Evolutionary conservation across 2,329 filamentous ascomycete species (phyloP).

Genomic region (Hypoxylon sp.): DNA sequence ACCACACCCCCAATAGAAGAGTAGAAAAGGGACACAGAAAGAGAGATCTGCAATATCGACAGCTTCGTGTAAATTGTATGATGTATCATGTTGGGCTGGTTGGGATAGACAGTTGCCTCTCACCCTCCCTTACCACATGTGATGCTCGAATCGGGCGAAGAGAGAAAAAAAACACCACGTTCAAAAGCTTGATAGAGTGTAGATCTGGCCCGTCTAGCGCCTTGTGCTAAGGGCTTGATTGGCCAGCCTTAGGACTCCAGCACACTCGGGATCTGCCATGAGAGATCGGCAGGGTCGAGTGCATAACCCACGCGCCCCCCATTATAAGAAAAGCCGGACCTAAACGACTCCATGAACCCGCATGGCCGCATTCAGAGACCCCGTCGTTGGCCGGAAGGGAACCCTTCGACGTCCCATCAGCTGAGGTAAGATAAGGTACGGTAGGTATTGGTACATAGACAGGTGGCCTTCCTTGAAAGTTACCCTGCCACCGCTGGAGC

Average conservation of each 20-base stretch:
- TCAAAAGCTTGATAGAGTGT: too few relatives aligned
- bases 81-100: not conserved
- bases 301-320: slow-evolving; percentile 9
- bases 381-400: not conserved
- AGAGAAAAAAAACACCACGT: too few relatives aligned
- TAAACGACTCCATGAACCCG: slow-evolving; percentile 14
- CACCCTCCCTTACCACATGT: not conserved
- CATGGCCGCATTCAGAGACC: slow-evolving; percentile 26
- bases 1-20: not conserved
- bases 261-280: slow-evolving; percentile 21
- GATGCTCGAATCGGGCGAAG: not conserved
- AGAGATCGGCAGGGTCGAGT: slow-evolving; percentile 26
- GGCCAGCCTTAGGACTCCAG: slow-evolving; percentile 16
- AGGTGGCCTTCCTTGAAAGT: too few relatives aligned
- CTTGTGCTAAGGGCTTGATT: slow-evolving; percentile 19
- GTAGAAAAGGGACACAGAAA: not conserved
- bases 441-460: too few relatives aligned
- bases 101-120: not conserved
- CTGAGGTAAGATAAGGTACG: slow-evolving; percentile 7
- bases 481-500: slow-evolving; percentile 4
- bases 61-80: slow-evolving; percentile 5
- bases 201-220: too few relatives aligned
- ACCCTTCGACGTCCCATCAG: not conserved
- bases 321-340: slow-evolving; percentile 21
- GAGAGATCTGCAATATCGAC: slow-evolving; percentile 7